Percentiles rank a stretch among this genome's conserved stretches.
These are phyloP conservation scores for Ampelocalamus luodianensis DNA, from an alignment of 176 grass and related monocot genomes.

Conservation along the genomic window DNA sequence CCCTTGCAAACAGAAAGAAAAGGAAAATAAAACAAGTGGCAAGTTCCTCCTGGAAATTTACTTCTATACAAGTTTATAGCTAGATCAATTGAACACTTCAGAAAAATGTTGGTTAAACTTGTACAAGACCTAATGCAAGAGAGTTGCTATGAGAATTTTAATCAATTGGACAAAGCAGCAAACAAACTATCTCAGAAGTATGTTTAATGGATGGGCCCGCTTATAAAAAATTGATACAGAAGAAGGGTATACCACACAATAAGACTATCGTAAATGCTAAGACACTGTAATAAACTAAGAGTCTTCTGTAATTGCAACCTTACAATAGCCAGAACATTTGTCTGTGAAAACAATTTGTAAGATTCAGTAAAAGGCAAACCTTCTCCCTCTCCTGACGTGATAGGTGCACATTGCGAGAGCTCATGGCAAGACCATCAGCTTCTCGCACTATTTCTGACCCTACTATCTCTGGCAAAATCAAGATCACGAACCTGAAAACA, in stretches of 20 bases:
- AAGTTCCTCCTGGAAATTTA: background rate
- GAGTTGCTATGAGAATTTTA: background rate
- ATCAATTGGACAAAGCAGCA: background rate
- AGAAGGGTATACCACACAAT: background rate
- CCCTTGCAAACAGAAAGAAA: background rate
- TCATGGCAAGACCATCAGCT: conserved; percentile 95
- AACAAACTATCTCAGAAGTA: background rate
- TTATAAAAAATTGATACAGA: background rate
- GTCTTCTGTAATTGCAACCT: background rate
- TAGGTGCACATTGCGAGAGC: conserved; percentile 93
- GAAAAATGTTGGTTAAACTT: background rate
- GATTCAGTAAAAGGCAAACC: conserved; percentile 49
- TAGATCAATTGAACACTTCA: background rate
- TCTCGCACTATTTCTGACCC: conserved; percentile 89
- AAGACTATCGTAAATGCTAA: background rate
- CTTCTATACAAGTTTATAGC: background rate
- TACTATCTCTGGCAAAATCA: conserved; percentile 78
- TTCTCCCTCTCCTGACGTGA: conserved; percentile 61
- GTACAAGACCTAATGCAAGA: background rate
- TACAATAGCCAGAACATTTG: background rate
- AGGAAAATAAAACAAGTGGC: background rate
- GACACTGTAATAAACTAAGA: background rate
- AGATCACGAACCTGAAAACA: conserved; percentile 83
- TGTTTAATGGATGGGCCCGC: background rate
- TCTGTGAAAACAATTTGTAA: background rate